Evolutionary conservation across 163 green algal genomes (phyloP), one percentile per base, ranked within the genome.

Genomic region (Chlamydomonas reinhardtii): DNA sequence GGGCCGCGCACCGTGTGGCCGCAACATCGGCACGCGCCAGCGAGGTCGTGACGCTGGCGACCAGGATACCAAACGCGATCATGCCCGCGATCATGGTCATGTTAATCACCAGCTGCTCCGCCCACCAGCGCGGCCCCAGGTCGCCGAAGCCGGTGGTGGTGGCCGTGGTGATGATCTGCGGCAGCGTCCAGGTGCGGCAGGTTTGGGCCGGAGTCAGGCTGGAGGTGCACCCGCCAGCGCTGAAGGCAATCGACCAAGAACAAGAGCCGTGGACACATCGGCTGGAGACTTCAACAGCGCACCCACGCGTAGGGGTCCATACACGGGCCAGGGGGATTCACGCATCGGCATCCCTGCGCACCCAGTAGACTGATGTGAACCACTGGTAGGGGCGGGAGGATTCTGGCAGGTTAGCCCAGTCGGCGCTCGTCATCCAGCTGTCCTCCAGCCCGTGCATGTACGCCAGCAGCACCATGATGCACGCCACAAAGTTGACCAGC

Each of bases 341-440:
- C 56, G 20, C 56, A 65, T 65, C 6, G 22, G 20, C 22, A 65
- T 25, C 20, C 22, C 5, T 65, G 9, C 64, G 17, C 61, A 91
- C 74, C 79, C 83, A 94, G 82, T 92, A 95, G 9, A 91, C 25
- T 15, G 85, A 86, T 2, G 69, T 56, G 34, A 89, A 92, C 89
- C 89, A 92, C 62, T 93, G 84, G 35, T 91, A 92, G 15, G 84
- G 37, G 25, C 70, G 17, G 19, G n/a, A 29, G 22, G 65, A 75
- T 0, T 77, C 80, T 0, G 88, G 73, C 20, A 82, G 80, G 22
- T 87, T 83, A 39, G 79, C 37, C 89, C 91, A 91, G 11, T 65
- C 35, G 0, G 88, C 24, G 19, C 54, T 76, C 48, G 86, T 93
- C 32, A 94, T 82, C 91, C 91, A 95, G 61, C 81, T 91, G 75